A percentile compares a stretch with the other conserved stretches of the same genome.
These are phyloP conservation scores for Trametes sp. DNA, from an alignment of 1,284 basidiomycete genomes.

Conservation along the genomic window DNA sequence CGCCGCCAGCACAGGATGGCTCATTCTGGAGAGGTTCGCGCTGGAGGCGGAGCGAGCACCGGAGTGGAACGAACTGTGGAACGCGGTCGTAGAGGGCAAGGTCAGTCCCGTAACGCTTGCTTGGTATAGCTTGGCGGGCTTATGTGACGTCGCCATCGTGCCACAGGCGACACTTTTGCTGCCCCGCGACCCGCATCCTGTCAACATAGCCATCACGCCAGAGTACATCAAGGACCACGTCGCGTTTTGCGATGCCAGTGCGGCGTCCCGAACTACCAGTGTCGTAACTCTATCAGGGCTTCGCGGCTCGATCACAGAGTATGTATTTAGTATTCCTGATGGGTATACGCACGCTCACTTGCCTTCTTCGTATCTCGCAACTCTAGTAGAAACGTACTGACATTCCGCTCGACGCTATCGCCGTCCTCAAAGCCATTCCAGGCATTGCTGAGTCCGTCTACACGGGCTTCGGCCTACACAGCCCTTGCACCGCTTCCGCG, in stretches of 20 bases:
- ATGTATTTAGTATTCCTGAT: slow-evolving; percentile 36
- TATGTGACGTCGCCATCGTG: slow-evolving; percentile 2
- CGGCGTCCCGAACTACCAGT: slow-evolving; percentile 50
- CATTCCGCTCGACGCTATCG: slow-evolving; percentile 71
- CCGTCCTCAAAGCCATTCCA: slow-evolving; percentile 67
- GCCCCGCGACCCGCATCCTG: slow-evolving; percentile 64
- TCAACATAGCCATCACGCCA: slow-evolving; percentile 65
- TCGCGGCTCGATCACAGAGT: slow-evolving; percentile 72
- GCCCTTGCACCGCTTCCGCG: slow-evolving; percentile 57
- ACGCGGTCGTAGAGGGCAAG: slow-evolving; percentile 71
- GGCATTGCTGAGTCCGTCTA: slow-evolving; percentile 61
- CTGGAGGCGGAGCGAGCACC: slow-evolving; percentile 63
- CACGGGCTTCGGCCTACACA: slow-evolving; percentile 57
- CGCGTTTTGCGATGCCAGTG: slow-evolving; percentile 61
- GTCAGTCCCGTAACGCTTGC: slow-evolving; percentile 46
- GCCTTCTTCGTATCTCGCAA: slow-evolving; percentile 7
- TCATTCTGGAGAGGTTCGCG: slow-evolving; percentile 82
- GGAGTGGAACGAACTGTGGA: slow-evolving; percentile 84
- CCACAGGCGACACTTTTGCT: slow-evolving; percentile 79
- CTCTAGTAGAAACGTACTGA: slow-evolving; percentile 59
- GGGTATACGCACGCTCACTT: background rate
- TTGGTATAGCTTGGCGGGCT: slow-evolving; percentile 4
- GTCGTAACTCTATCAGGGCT: slow-evolving; percentile 85
- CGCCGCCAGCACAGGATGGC: slow-evolving; percentile 79
- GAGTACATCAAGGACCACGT: slow-evolving; percentile 85